Evolutionary conservation across 805 yeast species (phyloP).

Genomic region (Saccharomycopsis oosterbeekiorum): DNA sequence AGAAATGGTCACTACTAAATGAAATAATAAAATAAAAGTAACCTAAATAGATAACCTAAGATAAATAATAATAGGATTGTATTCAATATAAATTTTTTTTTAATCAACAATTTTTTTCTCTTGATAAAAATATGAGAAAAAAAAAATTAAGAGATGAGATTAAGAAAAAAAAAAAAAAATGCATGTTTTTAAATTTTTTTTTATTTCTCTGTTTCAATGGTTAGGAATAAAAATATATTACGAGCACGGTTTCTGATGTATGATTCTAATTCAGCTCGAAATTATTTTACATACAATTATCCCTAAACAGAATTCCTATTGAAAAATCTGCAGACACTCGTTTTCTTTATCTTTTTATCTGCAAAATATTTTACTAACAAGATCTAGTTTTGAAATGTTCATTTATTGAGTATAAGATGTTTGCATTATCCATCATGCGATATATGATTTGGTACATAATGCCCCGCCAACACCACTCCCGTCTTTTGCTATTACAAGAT

Average conservation of each 20-base stretch:
- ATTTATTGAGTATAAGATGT: too few species aligned
- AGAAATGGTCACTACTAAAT: neutral
- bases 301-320: too few species aligned
- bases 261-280: too few species aligned
- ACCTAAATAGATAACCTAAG: neutral
- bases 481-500: constrained; percentile 78
- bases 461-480: constrained; percentile 99
- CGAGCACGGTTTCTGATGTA: neutral
- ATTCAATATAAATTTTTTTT: neutral
- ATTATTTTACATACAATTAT: too few species aligned
- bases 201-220: neutral
- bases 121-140: neutral
- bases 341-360: too few species aligned
- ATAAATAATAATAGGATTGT: neutral
- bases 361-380: too few species aligned
- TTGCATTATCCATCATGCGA: neutral
- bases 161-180: too few species aligned
- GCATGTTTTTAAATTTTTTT: neutral
- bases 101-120: neutral
- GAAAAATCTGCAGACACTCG: too few species aligned
- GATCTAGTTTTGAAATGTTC: too few species aligned
- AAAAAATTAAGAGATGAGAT: neutral
- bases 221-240: neutral
- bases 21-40: neutral
- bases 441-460: constrained; percentile 50